Evolutionary conservation across 2,329 filamentous ascomycete species (phyloP).

Genomic region (Monosporascus sp.): DNA sequence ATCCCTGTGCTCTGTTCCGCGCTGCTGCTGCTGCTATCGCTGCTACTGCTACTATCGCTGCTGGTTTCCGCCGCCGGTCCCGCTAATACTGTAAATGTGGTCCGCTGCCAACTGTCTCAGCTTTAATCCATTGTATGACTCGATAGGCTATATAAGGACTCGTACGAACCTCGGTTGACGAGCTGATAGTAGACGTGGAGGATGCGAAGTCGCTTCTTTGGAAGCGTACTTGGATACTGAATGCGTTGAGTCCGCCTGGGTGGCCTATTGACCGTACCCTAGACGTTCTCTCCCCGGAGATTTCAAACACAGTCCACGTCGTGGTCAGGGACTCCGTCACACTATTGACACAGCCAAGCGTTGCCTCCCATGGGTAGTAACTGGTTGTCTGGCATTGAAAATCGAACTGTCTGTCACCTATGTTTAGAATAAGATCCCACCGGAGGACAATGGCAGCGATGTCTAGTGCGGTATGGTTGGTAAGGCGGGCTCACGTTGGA

Average conservation of each 20-base stretch:
- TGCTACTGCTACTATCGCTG: neutral
- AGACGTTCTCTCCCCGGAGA: neutral
- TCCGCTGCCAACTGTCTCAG: no score
- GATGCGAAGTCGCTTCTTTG: conserved; percentile 9
- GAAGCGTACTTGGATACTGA: conserved; percentile 12
- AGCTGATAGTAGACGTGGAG: neutral
- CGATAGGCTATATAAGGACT: neutral
- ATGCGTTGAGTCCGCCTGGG: conserved; percentile 13
- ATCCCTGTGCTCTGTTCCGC: neutral
- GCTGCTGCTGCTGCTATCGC: neutral
- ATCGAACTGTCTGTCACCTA: conserved; percentile 4
- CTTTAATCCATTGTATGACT: neutral
- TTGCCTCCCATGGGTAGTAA: conserved; percentile 8
- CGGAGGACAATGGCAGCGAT: neutral
- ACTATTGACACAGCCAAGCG: conserved; percentile 7
- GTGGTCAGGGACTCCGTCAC: neutral
- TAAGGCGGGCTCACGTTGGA: conserved; percentile 11
- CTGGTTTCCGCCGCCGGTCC: neutral
- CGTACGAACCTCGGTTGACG: neutral
- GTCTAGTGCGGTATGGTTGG: neutral
- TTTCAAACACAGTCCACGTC: conserved; percentile 6
- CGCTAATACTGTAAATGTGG: neutral
- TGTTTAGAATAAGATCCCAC: no score
- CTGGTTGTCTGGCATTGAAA: conserved; percentile 5
- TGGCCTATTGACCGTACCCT: neutral